Evolutionary conservation across 768 basidiomycete genomes (phyloP).

Genomic region (Boletus eberwhitei): DNA sequence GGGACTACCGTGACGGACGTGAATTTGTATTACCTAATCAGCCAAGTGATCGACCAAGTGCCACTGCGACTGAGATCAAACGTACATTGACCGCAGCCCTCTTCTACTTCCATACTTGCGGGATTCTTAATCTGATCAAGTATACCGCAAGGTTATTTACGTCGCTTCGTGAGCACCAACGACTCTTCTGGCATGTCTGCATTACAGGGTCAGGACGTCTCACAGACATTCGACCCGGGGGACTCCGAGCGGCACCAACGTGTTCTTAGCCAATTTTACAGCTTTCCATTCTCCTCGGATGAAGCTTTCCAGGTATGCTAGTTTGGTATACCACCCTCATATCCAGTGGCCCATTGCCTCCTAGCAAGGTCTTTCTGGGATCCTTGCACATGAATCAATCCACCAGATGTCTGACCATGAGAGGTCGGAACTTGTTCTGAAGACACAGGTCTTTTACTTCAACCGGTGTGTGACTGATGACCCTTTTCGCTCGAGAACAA

Average conservation of each 20-base stretch:
- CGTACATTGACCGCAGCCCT: not conserved
- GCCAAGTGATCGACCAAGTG: conserved; percentile 9
- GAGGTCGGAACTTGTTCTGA: conserved; percentile 46
- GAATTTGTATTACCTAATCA: conserved; percentile 16
- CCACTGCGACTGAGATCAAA: not conserved
- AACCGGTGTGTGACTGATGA: conserved; percentile 44
- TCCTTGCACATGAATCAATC: conserved; percentile 43
- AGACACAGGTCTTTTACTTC: conserved; percentile 69
- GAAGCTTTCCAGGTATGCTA: conserved; percentile 55
- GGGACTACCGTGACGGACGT: too few relatives aligned
- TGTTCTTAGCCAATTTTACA: conserved; percentile 33
- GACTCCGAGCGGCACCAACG: conserved; percentile 15
- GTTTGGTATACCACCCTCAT: not conserved
- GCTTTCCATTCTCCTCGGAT: conserved; percentile 56
- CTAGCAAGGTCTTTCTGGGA: conserved; percentile 65
- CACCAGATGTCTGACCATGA: conserved; percentile 36
- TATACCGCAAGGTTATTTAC: conserved; percentile 12
- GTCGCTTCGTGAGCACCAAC: conserved; percentile 2
- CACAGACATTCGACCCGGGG: conserved; percentile 11
- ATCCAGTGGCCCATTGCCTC: not conserved
- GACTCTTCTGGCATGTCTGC: conserved; percentile 14
- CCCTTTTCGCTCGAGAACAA: conserved; percentile 24
- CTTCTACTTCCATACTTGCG: not conserved
- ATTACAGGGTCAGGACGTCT: conserved; percentile 11
- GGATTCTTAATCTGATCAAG: conserved; percentile 2